Evolutionary conservation across 257 asterid genomes (phyloP), one percentile per base, ranked within the genome.

Genomic region (Echites panduratus): DNA sequence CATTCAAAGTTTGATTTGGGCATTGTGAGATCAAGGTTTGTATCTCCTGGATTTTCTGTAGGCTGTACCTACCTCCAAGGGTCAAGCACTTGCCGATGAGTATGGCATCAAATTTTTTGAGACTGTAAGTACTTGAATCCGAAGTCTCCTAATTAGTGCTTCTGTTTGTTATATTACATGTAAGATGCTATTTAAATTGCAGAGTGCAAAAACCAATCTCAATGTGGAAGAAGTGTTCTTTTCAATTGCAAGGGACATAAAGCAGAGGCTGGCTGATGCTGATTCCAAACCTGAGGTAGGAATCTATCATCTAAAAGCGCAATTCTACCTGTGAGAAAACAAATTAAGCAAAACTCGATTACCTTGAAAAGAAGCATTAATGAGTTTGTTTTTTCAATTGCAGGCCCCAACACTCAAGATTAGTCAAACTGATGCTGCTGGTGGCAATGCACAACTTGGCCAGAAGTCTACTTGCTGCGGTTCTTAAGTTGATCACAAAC

Each of bases 81-180:
- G 85, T 45, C 85, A 83, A 83, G 85, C 83, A 7, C 87, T 81
- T 59, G 87, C 87, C 13, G 85, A 83, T 70, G 87, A 83, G 74
- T 83, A 78, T 24, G 87, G 87, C 7, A 81, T 83, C 67, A 73
- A 81, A 68, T 83, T 81, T 77, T 83, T 83, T 63, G 87, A 83
- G 81, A 81, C 85, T 40, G 87, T 81, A 73, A 83, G 87, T 78
- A 64, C 22, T 76, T 16, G 29, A 65, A 45, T 64, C 7, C 26
- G 12, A 54, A 14, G 7, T 65, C 53, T 66, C 38, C 14, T n/a
- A 44, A 61, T 11, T 19, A 35, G 40, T 41, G 26, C 49, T 49
- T 70, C 20, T 24, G 43, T 54, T 68, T 49, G 5, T 26, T 76
- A 10, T 38, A 32, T 14, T 47, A 16, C n/a, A 14, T 48, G 58